Evolutionary conservation across 169 alveolate genomes (phyloP).

Genomic region (Eimeria praecox): DNA sequence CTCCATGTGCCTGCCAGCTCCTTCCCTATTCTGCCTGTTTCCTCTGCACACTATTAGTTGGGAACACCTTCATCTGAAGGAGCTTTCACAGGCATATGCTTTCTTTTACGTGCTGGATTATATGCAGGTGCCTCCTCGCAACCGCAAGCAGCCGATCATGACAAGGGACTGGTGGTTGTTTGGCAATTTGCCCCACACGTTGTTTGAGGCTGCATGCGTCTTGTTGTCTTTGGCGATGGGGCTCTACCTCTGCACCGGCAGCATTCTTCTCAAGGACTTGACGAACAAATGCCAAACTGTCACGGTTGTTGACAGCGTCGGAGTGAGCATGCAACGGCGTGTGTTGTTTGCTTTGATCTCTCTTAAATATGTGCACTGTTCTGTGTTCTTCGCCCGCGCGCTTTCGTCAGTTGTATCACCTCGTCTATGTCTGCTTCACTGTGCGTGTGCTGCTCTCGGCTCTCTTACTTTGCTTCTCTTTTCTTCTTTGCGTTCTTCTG

Average conservation of each 20-base stretch:
- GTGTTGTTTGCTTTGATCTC: not conserved
- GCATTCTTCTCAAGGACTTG: constrained; percentile 85
- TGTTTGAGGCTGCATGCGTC: constrained; percentile 93
- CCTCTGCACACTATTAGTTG: not conserved
- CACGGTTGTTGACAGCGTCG: constrained; percentile 74
- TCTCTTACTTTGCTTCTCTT: too few species aligned
- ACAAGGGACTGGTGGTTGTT: constrained; percentile 95
- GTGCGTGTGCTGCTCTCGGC: not conserved
- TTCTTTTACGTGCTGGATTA: not conserved
- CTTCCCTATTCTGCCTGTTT: not conserved
- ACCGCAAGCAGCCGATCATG: constrained; percentile 93
- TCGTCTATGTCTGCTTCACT: not conserved
- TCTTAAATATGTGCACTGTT: not conserved
- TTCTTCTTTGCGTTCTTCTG: too few species aligned
- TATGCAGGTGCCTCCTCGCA: constrained; percentile 91
- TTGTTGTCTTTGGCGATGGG: constrained; percentile 90
- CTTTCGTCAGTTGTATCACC: too few species aligned
- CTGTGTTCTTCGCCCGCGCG: not conserved
- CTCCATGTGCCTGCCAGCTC: not conserved
- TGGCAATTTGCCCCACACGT: constrained; percentile 94
- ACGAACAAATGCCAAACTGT: constrained; percentile 87
- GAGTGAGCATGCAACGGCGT: not conserved
- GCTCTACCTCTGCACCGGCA: constrained; percentile 93
- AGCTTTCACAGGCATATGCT: not conserved
- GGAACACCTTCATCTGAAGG: not conserved